These are phyloP conservation scores for Auriscalpium orientale DNA, from an alignment of 768 basidiomycete species.

Conservation along the genomic window DNA sequence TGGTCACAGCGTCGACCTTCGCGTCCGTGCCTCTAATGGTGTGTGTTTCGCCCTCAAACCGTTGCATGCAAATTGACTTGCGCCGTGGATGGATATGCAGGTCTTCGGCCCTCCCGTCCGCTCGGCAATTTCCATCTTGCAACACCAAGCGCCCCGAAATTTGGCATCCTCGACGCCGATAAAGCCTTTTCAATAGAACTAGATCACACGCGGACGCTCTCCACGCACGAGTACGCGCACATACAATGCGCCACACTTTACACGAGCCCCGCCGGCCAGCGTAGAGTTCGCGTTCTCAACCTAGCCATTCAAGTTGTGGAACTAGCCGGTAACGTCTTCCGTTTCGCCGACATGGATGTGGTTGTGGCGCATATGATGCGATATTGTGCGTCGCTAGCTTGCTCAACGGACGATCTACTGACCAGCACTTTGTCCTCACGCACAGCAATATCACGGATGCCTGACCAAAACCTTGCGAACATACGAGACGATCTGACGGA, in stretches of 20 bases:
- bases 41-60: conserved; percentile 8
- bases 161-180: conserved; percentile 76
- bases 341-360: conserved; percentile 85
- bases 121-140: conserved; percentile 68
- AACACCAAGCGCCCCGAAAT: conserved; percentile 64
- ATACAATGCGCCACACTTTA: conserved; percentile 87
- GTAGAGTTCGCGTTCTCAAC: conserved; percentile 81
- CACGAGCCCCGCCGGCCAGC: conserved; percentile 67
- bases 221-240: conserved; percentile 65
- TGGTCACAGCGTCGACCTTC: conserved; percentile 73
- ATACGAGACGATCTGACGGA: conserved; percentile 84
- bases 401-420: neutral
- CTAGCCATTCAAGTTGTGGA: conserved; percentile 75
- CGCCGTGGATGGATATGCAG: conserved; percentile 26
- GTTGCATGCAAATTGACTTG: neutral
- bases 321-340: conserved; percentile 87
- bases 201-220: conserved; percentile 61
- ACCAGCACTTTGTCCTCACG: neutral
- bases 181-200: conserved; percentile 71
- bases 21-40: conserved; percentile 85
- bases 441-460: conserved; percentile 63
- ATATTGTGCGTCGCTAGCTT: conserved; percentile 48
- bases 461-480: conserved; percentile 52
- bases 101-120: conserved; percentile 56
- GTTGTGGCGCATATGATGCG: conserved; percentile 67